These are phyloP conservation scores for Cyphellophora attinorum DNA, from an alignment of 2,329 filamentous ascomycete species.

Conservation along the genomic window DNA sequence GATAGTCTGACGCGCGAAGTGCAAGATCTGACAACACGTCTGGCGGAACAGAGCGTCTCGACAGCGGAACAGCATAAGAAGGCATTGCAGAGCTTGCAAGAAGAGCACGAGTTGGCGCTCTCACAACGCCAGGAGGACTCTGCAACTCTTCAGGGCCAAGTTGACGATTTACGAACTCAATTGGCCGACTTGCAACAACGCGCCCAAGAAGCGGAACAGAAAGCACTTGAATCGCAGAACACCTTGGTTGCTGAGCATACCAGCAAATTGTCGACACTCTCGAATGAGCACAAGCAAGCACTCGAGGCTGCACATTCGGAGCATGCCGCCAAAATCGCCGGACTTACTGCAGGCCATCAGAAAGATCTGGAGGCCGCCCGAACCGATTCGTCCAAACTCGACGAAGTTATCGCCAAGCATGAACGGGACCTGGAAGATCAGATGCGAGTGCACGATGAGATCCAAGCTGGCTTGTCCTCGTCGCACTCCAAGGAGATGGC, in stretches of 20 bases:
- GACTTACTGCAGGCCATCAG: conserved; percentile 9
- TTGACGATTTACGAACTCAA: conserved; percentile 25
- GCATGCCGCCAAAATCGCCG: conserved; percentile 22
- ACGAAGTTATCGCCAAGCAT: conserved; percentile 25
- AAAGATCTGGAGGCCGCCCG: conserved; percentile 1
- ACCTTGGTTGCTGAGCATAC: conserved; percentile 19
- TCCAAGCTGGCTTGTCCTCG: conserved; percentile 7
- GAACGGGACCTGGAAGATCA: conserved; percentile 11
- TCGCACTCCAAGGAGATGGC: conserved; percentile 20
- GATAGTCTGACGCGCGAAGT: conserved; percentile 7
- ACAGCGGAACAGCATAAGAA: not conserved
- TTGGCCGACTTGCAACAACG: conserved; percentile 28
- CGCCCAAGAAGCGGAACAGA: conserved; percentile 28
- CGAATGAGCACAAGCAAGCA: not conserved
- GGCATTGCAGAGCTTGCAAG: not conserved
- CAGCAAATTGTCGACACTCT: not conserved
- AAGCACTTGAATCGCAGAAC: conserved; percentile 26
- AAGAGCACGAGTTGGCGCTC: conserved; percentile 1
- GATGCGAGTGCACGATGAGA: conserved; percentile 10
- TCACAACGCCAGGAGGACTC: conserved; percentile 10
- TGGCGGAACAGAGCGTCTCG: not conserved
- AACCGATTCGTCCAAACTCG: conserved; percentile 6
- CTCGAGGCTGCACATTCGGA: conserved; percentile 19
- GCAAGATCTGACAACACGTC: not conserved
- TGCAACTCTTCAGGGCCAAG: conserved; percentile 19